Evolutionary conservation across 139 green algal genomes (phyloP), one percentile per base, ranked within the genome.

Genomic region (Zygnema circumcarinatum): DNA sequence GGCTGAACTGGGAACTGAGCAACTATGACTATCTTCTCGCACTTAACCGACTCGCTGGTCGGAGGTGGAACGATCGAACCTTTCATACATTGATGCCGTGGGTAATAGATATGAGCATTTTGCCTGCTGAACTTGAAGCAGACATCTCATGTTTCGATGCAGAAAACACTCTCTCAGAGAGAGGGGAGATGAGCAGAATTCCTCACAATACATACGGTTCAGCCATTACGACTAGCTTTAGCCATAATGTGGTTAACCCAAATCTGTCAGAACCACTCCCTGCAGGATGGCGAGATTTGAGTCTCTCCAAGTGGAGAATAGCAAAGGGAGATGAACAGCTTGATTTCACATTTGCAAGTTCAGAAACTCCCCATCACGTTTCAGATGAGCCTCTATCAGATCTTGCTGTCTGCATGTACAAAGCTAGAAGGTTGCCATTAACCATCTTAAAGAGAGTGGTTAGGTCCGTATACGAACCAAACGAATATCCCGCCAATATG

Each of bases 271-370:
- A 41, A 22, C 69, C 16, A 25, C 35, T 52, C 69, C 11, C 69
- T 39, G 35, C 7, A 29, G 79, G 79, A 1, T 90, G 86, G 86
- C 38, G 86, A n/a, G 87, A 91, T 74, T 83, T 91, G 1, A 31
- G 39, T 16, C 38, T 38, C 36, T 76, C 73, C 35, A 91, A 91
- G 68, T 91, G 87, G 87, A 32, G 83, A 68, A 73, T 90, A 38
- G 85, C 36, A 1, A 91, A 91, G 74, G 87, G 87, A 42, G 87
- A 91, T 52, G 85, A 91, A 84, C 87, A 91, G 83, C 83, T 90
- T 7, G 87, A 91, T 76, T 87, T 91, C 42, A 91, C 87, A 32
- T 91, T 87, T 79, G 38, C 74, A 0, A 79, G 21, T 29, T 67
- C 67, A 20, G 87, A 90, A n/a, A 20, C 31, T 1, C 87, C 87